Evolutionary conservation across 192 early-diverging fungal species (phyloP).

Genomic region (Kappamyces sp.): DNA sequence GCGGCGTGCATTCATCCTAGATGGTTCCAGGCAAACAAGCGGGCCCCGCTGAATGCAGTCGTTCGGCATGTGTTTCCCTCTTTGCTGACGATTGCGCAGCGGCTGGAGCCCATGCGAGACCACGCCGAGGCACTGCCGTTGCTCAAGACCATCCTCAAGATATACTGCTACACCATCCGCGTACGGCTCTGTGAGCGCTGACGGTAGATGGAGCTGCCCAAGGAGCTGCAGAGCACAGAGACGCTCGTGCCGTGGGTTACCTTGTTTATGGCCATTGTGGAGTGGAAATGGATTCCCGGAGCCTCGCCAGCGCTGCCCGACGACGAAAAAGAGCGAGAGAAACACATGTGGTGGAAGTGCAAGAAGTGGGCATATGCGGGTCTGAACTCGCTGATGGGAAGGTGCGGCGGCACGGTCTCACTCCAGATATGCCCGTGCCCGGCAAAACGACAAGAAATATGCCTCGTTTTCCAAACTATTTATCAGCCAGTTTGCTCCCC

Average conservation of each 20-base stretch:
- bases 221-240: slow-evolving; percentile 55
- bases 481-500: slow-evolving; percentile 81
- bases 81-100: slow-evolving; percentile 69
- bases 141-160: slow-evolving; percentile 79
- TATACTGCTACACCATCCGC: slow-evolving; percentile 18
- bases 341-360: slow-evolving; percentile 83
- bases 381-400: slow-evolving; percentile 75
- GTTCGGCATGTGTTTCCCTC: slow-evolving; percentile 70
- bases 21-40: slow-evolving; percentile 57
- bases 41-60: slow-evolving; percentile 63
- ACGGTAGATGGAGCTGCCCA: slow-evolving; percentile 43
- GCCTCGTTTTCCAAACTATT: slow-evolving; percentile 74
- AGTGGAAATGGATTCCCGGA: slow-evolving; percentile 5
- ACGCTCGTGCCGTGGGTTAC: slow-evolving; percentile 85
- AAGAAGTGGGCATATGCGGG: slow-evolving; percentile 89
- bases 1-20: slow-evolving; percentile 32
- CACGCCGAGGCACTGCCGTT: slow-evolving; percentile 67
- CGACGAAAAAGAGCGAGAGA: slow-evolving; percentile 67
- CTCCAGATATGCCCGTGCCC: slow-evolving; percentile 2
- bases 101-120: slow-evolving; percentile 46
- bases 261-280: slow-evolving; percentile 73
- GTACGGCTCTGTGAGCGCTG: background rate
- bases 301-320: slow-evolving; percentile 24
- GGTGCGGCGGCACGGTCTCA: slow-evolving; percentile 19
- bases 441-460: slow-evolving; percentile 29